These are phyloP conservation scores for Fusarium sp. DNA, from an alignment of 2,329 filamentous ascomycete species.

Conservation along the genomic window DNA sequence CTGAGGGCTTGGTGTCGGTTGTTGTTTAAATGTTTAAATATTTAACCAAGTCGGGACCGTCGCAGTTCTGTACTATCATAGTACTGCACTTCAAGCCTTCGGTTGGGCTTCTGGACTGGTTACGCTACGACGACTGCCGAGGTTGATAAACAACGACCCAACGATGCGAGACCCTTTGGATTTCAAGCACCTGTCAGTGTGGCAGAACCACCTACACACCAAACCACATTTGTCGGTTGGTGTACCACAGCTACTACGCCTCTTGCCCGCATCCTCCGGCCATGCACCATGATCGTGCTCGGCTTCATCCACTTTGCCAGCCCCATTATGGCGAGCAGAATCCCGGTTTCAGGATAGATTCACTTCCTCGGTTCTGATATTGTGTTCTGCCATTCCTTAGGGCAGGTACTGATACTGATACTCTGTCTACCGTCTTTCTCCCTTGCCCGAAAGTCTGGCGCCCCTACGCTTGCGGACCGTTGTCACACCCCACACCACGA, in stretches of 20 bases:
- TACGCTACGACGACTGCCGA: slow-evolving; percentile 30
- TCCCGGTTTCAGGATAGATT: slow-evolving; percentile 30
- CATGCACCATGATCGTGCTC: slow-evolving; percentile 14
- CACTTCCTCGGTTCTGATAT: slow-evolving; percentile 32
- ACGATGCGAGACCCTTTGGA: slow-evolving; percentile 25
- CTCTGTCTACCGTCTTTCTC: slow-evolving; percentile 31
- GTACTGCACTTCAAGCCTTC: slow-evolving; percentile 25
- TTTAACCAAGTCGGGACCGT: slow-evolving; percentile 2
- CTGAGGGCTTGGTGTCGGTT: slow-evolving; percentile 27
- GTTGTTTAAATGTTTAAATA: slow-evolving; percentile 16
- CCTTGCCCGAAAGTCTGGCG: slow-evolving; percentile 35
- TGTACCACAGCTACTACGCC: slow-evolving; percentile 16
- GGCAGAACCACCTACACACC: background rate
- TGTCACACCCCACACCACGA: slow-evolving; percentile 42
- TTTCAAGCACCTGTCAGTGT: slow-evolving; percentile 8
- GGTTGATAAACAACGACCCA: slow-evolving; percentile 28
- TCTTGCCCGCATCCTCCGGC: slow-evolving; percentile 26
- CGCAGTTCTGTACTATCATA: slow-evolving; percentile 13
- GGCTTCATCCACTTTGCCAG: slow-evolving; percentile 33
- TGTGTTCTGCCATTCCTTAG: slow-evolving; percentile 18
- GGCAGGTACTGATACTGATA: background rate
- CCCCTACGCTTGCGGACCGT: slow-evolving; percentile 35
- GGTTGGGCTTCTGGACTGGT: slow-evolving; percentile 24
- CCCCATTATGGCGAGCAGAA: slow-evolving; percentile 24
- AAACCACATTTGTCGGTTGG: background rate